phyloP scores from a whole-genome alignment of 148 eudicot species.

The Beta vulgaris region DNA sequence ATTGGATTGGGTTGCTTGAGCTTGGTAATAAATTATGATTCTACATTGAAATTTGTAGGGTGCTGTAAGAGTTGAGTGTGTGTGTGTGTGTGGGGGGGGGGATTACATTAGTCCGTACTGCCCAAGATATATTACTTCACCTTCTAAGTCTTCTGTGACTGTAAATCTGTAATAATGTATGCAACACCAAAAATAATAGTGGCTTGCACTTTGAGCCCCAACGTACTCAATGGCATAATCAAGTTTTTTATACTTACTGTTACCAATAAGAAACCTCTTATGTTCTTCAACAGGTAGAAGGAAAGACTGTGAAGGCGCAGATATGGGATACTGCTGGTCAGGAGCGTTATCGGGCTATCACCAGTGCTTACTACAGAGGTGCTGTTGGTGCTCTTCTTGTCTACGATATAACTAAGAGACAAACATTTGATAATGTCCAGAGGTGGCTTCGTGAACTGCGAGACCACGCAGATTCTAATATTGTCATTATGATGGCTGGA shows the following conservation, averaged over 20 bases:
- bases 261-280: not conserved
- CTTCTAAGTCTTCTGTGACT: not conserved
- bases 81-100: not conserved
- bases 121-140: not conserved
- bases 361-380: slow-evolving; percentile 67
- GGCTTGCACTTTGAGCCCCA: not conserved
- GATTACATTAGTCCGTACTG: not conserved
- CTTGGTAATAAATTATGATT: not conserved
- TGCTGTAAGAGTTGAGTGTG: not conserved
- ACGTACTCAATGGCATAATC: not conserved
- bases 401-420: slow-evolving; percentile 57
- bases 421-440: slow-evolving; percentile 56
- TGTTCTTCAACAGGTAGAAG: slow-evolving; percentile 43
- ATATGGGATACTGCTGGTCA: slow-evolving; percentile 74
- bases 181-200: too few relatives aligned
- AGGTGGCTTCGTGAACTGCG: slow-evolving; percentile 65
- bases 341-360: slow-evolving; percentile 61
- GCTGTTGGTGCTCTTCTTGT: slow-evolving; percentile 68
- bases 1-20: not conserved
- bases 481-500: slow-evolving; percentile 67
- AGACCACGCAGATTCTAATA: slow-evolving; percentile 64
- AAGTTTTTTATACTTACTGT: not conserved
- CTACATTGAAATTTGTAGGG: not conserved
- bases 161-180: too few relatives aligned
- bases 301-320: slow-evolving; percentile 67